These are phyloP conservation scores for Posidonia australis DNA, from an alignment of 106 monocot genomes.

Conservation along the genomic window DNA sequence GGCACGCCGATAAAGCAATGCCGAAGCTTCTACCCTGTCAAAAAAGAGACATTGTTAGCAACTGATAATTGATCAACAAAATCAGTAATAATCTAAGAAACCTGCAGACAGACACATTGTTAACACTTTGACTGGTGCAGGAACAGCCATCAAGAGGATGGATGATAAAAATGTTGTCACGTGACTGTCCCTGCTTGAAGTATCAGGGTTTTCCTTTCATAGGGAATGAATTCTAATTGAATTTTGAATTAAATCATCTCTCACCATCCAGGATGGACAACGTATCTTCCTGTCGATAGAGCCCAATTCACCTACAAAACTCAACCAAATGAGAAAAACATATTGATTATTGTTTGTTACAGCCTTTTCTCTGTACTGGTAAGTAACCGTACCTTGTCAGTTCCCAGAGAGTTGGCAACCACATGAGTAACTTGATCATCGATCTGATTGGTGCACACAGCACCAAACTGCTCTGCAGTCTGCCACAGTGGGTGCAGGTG, in stretches of 20 bases:
- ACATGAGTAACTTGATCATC: constrained; percentile 96
- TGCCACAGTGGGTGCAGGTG: constrained; percentile 89
- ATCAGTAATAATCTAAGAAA: neutral
- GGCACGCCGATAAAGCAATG: constrained; percentile 75
- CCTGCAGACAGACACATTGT: neutral
- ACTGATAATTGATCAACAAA: neutral
- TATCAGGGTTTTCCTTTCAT: neutral
- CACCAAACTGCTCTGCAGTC: constrained; percentile 96
- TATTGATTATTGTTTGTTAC: neutral
- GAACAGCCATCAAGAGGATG: constrained; percentile 3
- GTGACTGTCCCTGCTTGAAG: neutral
- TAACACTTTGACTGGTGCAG: neutral
- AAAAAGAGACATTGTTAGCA: neutral
- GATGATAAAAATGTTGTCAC: neutral
- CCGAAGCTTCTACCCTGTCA: constrained; percentile 95
- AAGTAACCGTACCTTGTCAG: constrained; percentile 62
- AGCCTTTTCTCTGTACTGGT: neutral
- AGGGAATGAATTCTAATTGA: neutral
- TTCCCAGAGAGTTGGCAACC: constrained; percentile 84
- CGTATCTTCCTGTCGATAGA: constrained; percentile 68
- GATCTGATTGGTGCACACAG: constrained; percentile 73
- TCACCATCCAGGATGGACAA: constrained; percentile 90
- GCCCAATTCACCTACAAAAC: constrained; percentile 85
- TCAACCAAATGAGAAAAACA: neutral
- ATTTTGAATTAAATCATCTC: constrained; percentile 15